Conservation (phyloP, 192 early-diverging fungal genomes). For the Rhizoclosmatium globosum region DNA sequence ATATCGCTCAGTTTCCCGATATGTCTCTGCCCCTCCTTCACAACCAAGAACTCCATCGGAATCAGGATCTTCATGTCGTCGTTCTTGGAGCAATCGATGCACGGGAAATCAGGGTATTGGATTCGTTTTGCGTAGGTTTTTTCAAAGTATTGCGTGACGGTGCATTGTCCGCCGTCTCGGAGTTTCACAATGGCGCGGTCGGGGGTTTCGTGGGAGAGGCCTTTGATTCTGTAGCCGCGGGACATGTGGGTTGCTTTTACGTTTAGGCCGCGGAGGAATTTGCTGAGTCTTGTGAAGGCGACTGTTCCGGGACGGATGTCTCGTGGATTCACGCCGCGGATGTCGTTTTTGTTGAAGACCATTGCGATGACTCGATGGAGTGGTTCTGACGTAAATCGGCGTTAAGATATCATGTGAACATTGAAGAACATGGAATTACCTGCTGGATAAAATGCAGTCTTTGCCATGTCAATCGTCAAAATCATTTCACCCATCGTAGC, state of each 20-base stretch:
- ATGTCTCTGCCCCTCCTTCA: conserved; percentile 25
- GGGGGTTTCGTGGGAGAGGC: neutral
- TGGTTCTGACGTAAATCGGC: conserved; percentile 2
- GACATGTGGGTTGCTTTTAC: neutral
- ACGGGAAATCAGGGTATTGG: conserved; percentile 16
- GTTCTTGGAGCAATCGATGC: neutral
- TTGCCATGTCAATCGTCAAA: conserved; percentile 17
- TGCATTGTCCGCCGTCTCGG: neutral
- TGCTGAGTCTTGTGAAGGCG: conserved; percentile 14
- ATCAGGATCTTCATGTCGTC: conserved; percentile 28
- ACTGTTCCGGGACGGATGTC: neutral
- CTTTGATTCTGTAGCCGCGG: neutral
- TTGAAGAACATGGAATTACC: neutral
- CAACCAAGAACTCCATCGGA: conserved; percentile 36
- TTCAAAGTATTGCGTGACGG: conserved; percentile 53
- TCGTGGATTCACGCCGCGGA: conserved; percentile 6
- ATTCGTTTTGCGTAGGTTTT: neutral
- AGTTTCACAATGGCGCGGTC: neutral
- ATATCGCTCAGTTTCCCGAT: conserved; percentile 37
- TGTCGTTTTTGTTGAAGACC: conserved; percentile 16
- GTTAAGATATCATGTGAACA: neutral
- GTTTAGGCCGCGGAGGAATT: conserved; percentile 7
- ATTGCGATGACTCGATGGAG: conserved; percentile 8
- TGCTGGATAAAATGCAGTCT: conserved; percentile 19
- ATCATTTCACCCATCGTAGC: conserved; percentile 24